Base-by-base conservation (phyloP, 768 basidiomycete species). In the Phylloporus rhodoxanthus region DNA sequence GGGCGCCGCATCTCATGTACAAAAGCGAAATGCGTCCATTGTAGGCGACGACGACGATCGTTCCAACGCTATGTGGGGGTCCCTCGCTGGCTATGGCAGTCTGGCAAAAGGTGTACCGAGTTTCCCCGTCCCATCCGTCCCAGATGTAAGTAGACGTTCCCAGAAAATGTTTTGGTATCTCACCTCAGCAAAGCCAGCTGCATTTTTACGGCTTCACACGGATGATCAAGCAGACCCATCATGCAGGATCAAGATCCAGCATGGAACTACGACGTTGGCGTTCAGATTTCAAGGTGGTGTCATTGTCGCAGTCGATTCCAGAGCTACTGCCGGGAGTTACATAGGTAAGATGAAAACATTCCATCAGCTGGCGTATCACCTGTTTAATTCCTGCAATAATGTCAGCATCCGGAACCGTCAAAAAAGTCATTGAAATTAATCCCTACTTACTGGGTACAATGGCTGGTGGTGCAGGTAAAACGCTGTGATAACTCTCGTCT, bases 361-460 rank as follows among this genome's bases (percentile, higher is more conserved):
- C 25, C 20, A 49, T 34, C 23, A n/a, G 19, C 30, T 26, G n/a
- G 17, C 43, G 32, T 36, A 29, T 37, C 9, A 25, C 40, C 25
- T 14, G 26, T 28, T 30, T 38, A 15, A 52, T 39, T n/a, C 17
- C 17, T 19, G 20, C 23, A 15, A 39, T 39, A 29, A 19, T 33
- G 17, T 1, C 63, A 97, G 95, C 95, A 0, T 91, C 86, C 17
- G 94, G 95, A 47, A 98, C 95, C 14, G 91, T 99, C 54, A 98
- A 95, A 78, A 99, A 97, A 76, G 94, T 99, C 56, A 98, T 99
- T 60, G 96, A 99, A 74, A 99, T 99, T 71, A 98, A 98, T 73
- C 91, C 91, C 36, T 98, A 93, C 73, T 72, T 99, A 43, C 79
- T 99, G n/a, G 96, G 96, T 53, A 99, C 96, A 2, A 98, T 99